Conservation (phyloP, 352 stramenopile species). For the Phytophthora agathidicida region DNA sequence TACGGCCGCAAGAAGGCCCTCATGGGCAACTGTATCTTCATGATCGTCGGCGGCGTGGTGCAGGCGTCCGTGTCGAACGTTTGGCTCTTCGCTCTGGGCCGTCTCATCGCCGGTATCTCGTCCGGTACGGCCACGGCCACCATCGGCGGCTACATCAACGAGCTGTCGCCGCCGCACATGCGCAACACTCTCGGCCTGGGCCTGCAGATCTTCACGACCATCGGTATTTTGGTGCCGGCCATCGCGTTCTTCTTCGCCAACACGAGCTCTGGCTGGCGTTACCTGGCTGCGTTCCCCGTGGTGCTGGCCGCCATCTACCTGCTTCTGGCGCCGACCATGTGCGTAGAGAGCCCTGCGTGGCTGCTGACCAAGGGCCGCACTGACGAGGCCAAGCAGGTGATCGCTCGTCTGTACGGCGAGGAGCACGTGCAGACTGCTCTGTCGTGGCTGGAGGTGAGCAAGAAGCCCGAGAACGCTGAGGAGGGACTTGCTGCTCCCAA, state of each 20-base stretch:
- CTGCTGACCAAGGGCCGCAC: constrained; percentile 25
- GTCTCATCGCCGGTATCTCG: not conserved
- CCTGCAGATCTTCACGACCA: constrained; percentile 13
- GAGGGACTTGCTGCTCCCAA: not conserved
- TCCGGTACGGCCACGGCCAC: too few relatives aligned
- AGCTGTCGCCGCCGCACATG: constrained; percentile 8
- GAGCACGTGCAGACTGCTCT: constrained; percentile 21
- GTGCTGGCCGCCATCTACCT: constrained; percentile 12
- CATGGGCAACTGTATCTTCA: constrained; percentile 1
- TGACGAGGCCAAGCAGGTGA: constrained; percentile 15
- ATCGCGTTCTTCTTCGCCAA: constrained; percentile 18
- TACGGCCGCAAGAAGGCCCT: constrained; percentile 6
- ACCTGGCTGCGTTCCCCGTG: constrained; percentile 11
- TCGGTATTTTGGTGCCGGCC: too few relatives aligned
- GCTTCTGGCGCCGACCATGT: constrained; percentile 7
- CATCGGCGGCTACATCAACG: constrained; percentile 2
- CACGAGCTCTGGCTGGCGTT: constrained; percentile 13
- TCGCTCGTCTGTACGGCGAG: constrained; percentile 29
- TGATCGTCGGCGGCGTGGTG: too few relatives aligned
- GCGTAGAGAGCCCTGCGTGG: constrained; percentile 15
- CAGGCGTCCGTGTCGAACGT: not conserved
- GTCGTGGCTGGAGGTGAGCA: too few relatives aligned
- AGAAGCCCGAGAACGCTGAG: constrained; percentile 1
- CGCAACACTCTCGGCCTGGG: too few relatives aligned
- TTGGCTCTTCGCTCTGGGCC: not conserved